phyloP scores from a whole-genome alignment of 2,329 filamentous ascomycete genomes.

The Scedosporium dehoogii region DNA sequence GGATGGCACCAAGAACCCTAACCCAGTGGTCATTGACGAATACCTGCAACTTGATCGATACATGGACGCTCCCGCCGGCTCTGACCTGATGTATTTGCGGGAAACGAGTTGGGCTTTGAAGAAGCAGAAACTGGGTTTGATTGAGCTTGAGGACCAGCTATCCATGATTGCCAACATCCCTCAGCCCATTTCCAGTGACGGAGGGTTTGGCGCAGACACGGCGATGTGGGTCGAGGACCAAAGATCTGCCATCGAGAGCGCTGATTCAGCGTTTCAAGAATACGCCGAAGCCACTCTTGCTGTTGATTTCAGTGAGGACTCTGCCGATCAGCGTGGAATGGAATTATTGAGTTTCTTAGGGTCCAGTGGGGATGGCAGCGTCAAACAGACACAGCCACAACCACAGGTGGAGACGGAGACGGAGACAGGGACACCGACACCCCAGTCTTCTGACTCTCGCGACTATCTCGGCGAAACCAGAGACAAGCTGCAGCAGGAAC shows the following conservation, averaged over 20 bases:
- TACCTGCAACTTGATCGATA: constrained; percentile 83
- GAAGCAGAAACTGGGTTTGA: constrained; percentile 12
- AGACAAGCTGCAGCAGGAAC: constrained; percentile 27
- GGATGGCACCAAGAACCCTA: constrained; percentile 63
- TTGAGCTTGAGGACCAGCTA: constrained; percentile 1
- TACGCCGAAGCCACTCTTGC: not conserved
- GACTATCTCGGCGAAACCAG: constrained; percentile 26
- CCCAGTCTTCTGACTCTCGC: not conserved
- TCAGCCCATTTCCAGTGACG: not conserved
- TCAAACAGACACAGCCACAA: too few species aligned
- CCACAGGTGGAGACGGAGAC: not conserved
- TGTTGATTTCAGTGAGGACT: not conserved
- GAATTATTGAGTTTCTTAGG: not conserved
- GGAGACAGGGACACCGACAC: not conserved
- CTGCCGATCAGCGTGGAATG: not conserved
- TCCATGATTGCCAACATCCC: not conserved
- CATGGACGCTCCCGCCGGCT: constrained; percentile 55
- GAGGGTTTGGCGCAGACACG: not conserved
- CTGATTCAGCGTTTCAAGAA: not conserved
- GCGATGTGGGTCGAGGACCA: not conserved
- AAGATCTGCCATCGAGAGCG: not conserved
- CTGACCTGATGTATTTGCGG: constrained; percentile 52
- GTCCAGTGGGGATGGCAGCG: not conserved
- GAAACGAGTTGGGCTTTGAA: constrained; percentile 57
- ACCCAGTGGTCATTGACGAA: constrained; percentile 70